Conservation (phyloP, 768 basidiomycete genomes). For the Termitomyces sp. region DNA sequence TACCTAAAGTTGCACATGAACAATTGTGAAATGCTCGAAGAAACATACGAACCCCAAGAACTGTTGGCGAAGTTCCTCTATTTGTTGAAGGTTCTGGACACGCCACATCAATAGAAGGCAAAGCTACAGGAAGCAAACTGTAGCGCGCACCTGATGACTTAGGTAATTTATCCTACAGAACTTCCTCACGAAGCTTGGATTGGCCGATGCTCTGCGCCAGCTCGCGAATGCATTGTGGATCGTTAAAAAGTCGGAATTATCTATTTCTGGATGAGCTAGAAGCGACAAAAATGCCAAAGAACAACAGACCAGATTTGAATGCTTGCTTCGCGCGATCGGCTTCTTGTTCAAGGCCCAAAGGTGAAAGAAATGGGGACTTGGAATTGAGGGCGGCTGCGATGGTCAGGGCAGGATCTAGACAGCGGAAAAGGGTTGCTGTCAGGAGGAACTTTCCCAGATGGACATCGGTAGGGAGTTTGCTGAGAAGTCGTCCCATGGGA, state of each 20-base stretch:
- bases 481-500: conserved; percentile 86
- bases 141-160: conserved; percentile 68
- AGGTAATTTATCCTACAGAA: conserved; percentile 82
- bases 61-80: conserved; percentile 94
- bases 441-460: conserved; percentile 93
- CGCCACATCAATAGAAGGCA: neutral
- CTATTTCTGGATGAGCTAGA: conserved; percentile 34
- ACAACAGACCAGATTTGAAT: conserved; percentile 67
- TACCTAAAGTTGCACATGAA: conserved; percentile 45
- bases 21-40: conserved; percentile 4
- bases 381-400: conserved; percentile 91
- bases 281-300: neutral
- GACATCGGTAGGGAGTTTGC: conserved; percentile 92
- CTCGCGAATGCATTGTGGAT: conserved; percentile 86
- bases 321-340: conserved; percentile 80
- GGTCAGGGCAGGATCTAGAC: conserved; percentile 94
- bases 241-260: conserved; percentile 93
- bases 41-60: conserved; percentile 54
- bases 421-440: conserved; percentile 78
- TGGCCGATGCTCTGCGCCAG: conserved; percentile 78
- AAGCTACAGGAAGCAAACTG: neutral
- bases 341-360: conserved; percentile 83
- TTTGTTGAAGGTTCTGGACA: conserved; percentile 83
- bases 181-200: conserved; percentile 56
- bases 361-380: conserved; percentile 90